Base-by-base conservation (phyloP, 345 rosid species). In the Citropsis articulata region DNA sequence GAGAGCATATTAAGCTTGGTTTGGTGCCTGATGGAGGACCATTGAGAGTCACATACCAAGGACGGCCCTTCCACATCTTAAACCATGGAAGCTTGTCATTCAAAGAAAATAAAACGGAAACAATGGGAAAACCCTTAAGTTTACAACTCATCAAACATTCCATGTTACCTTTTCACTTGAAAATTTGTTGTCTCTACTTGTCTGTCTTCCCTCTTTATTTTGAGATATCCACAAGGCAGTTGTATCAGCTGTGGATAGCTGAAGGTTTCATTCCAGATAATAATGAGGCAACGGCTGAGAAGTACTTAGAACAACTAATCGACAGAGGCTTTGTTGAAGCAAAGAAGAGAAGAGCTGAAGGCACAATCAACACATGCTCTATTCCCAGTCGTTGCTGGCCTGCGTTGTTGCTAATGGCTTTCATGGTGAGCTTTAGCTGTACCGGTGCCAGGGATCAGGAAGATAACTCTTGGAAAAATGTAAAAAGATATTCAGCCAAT, bases 261-360 rank as follows among this genome's bases (percentile, higher is more conserved):
- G 74, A 70, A 28, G 74, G 74, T 70, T 70, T 70, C 25, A 50
- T 50, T 28, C n/a, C 18, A 6, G 74, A 70, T 14, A 70, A 70
- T 22, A 69, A 24, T 9, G 36, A 30, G 74, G 40, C 61, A 50
- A 19, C 22, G 8, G 61, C 74, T 18, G 62, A 70, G 40, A 14
- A 28, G 25, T 50, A 27, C 18, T 28, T 50, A 19, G n/a, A 70
- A 28, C 10, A 70, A 18, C 38, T 70, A 50, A 28, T 27, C 19
- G 0, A 16, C 7, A 18, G 24, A 50, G 74, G 74, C 8, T 40
- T 50, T 38, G 9, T 19, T 18, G 25, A 70, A 28, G n/a, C 28
- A 3, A 45, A 9, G 33, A 69, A 45, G 33, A 42, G 50, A n/a
- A n/a, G n/a, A n/a, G n/a, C n/a, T n/a, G n/a, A n/a, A n/a, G n/a